Evolutionary conservation across 2,329 filamentous ascomycete genomes (phyloP).

Genomic region (Thelonectria discophora): DNA sequence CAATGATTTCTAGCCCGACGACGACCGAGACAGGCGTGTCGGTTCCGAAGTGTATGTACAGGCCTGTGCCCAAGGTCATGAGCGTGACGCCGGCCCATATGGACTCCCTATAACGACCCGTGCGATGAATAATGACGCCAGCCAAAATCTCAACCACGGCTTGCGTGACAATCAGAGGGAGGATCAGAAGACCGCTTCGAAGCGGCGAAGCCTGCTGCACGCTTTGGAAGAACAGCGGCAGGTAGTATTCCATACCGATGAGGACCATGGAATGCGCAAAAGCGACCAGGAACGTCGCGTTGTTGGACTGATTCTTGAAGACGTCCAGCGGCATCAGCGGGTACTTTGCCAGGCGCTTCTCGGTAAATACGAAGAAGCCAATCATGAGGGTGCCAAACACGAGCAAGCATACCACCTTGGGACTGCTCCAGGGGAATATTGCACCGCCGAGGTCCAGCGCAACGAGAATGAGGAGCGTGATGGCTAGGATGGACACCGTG

Average conservation of each 20-base stretch:
- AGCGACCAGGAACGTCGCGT: slow-evolving; percentile 3
- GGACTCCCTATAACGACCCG: slow-evolving; percentile 8
- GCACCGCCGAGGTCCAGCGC: slow-evolving; percentile 19
- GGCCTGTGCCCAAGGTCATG: slow-evolving; percentile 8
- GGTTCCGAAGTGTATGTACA: slow-evolving; percentile 9
- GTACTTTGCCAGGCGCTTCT: slow-evolving; percentile 16
- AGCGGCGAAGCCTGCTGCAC: slow-evolving; percentile 11
- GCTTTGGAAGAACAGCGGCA: slow-evolving; percentile 21
- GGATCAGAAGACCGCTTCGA: slow-evolving; percentile 8
- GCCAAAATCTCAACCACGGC: slow-evolving; percentile 9
- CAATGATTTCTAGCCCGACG: slow-evolving; percentile 6
- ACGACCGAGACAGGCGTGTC: slow-evolving; percentile 5
- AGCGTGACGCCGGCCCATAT: slow-evolving; percentile 8
- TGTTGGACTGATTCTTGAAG: slow-evolving; percentile 10
- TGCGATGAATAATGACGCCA: slow-evolving; percentile 4
- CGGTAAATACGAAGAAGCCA: slow-evolving; percentile 10
- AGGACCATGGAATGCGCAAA: slow-evolving; percentile 15
- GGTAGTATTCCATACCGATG: slow-evolving; percentile 10
- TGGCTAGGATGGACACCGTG: slow-evolving; percentile 11
- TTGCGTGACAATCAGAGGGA: slow-evolving; percentile 12
- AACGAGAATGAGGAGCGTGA: slow-evolving; percentile 16
- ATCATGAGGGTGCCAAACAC: slow-evolving; percentile 9
- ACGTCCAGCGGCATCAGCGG: slow-evolving; percentile 19
- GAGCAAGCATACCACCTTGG: slow-evolving; percentile 18
- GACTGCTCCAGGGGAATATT: slow-evolving; percentile 17